Conservation (phyloP, 139 green algal species). For the Volvox africanus region DNA sequence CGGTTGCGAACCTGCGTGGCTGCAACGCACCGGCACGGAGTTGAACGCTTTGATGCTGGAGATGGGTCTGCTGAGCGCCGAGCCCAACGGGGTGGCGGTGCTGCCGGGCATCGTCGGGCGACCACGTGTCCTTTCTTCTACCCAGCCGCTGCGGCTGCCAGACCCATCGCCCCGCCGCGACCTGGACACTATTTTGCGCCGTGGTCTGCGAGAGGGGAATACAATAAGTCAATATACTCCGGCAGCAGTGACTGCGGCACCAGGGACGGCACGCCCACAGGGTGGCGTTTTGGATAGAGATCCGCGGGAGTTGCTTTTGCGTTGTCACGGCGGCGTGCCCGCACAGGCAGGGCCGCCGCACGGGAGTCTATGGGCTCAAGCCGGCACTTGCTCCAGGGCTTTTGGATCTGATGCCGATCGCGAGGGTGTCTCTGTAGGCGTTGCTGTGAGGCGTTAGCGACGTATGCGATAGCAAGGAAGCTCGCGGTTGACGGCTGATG, state of each 20-base stretch:
- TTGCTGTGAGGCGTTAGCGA: too few species aligned
- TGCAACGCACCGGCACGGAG: not conserved
- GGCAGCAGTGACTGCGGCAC: not conserved
- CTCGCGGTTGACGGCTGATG: too few species aligned
- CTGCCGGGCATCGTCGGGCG: not conserved
- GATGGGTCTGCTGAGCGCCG: not conserved
- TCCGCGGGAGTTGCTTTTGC: too few species aligned
- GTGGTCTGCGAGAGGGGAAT: not conserved
- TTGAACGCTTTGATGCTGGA: not conserved
- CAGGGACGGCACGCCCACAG: not conserved
- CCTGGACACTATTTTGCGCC: not conserved
- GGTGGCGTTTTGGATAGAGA: not conserved
- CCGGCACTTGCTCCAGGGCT: too few species aligned
- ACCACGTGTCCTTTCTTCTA: not conserved
- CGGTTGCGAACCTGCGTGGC: not conserved
- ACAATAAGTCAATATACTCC: not conserved
- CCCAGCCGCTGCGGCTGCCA: not conserved
- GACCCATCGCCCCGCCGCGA: not conserved
- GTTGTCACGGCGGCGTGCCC: not conserved
- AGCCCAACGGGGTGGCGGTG: not conserved
- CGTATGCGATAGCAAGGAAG: too few species aligned
- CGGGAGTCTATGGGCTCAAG: not conserved
- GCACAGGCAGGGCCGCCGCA: not conserved
- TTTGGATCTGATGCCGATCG: too few species aligned
- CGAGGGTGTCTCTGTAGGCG: too few species aligned